Evolutionary conservation across 805 yeast species (phyloP).

Genomic region (Pichia exigua): DNA sequence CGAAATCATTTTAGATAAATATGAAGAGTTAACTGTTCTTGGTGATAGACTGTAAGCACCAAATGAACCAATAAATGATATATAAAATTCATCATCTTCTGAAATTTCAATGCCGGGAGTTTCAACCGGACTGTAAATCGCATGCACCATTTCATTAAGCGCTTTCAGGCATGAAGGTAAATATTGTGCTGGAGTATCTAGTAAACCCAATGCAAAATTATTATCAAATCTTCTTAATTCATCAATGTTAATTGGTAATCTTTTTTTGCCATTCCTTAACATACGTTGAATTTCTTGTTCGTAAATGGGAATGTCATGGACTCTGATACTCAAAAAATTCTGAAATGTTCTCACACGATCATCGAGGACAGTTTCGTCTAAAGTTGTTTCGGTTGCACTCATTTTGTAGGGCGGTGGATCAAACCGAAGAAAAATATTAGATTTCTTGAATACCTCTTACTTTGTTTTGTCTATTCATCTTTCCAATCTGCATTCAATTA

Average conservation of each 20-base stretch:
- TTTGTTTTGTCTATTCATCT: not conserved
- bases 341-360: constrained; percentile 86
- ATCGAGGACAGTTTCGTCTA: constrained; percentile 41
- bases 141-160: constrained; percentile 66
- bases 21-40: constrained; percentile 70
- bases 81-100: constrained; percentile 56
- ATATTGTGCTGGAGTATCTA: constrained; percentile 72
- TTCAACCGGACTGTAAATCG: constrained; percentile 59
- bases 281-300: constrained; percentile 63
- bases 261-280: constrained; percentile 55
- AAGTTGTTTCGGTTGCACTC: constrained; percentile 1
- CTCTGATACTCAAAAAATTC: constrained; percentile 63
- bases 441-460: not conserved
- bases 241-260: constrained; percentile 74
- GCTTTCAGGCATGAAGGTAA: constrained; percentile 89
- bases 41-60: constrained; percentile 86
- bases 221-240: constrained; percentile 77
- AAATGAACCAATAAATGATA: constrained; percentile 85
- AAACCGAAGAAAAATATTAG: no score
- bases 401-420: not conserved
- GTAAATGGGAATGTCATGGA: constrained; percentile 46
- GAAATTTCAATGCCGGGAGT: constrained; percentile 45
- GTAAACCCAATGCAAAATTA: constrained; percentile 67
- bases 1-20: constrained; percentile 73
- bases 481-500: not conserved